These are phyloP conservation scores for Penicillium turbatum DNA, from an alignment of 495 filamentous ascomycete species.

Conservation along the genomic window DNA sequence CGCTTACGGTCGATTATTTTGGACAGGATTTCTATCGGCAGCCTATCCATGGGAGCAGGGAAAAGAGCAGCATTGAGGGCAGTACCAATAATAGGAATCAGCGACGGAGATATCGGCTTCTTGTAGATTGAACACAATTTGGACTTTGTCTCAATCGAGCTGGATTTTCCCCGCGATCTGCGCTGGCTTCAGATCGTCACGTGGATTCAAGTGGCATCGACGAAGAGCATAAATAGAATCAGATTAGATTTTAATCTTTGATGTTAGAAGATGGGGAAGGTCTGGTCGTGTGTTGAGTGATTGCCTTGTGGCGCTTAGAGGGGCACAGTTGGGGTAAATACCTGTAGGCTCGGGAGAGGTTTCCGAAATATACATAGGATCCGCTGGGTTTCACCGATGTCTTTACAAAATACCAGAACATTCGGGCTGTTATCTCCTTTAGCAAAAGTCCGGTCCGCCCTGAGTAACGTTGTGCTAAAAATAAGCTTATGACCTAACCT, in stretches of 20 bases:
- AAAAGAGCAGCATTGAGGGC: conserved; percentile 34
- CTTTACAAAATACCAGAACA: background rate
- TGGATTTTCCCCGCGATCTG: conserved; percentile 19
- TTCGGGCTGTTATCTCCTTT: background rate
- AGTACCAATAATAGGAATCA: conserved; percentile 9
- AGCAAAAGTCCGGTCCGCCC: too few species aligned
- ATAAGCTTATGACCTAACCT: too few species aligned
- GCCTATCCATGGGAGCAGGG: conserved; percentile 50
- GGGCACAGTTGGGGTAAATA: background rate
- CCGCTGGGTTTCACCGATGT: background rate
- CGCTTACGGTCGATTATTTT: conserved; percentile 69
- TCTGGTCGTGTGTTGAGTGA: background rate
- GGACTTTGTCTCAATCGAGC: conserved; percentile 4
- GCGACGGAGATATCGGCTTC: conserved; percentile 9
- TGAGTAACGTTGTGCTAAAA: too few species aligned
- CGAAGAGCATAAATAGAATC: background rate
- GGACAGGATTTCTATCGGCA: conserved; percentile 74
- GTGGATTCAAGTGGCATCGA: conserved; percentile 13
- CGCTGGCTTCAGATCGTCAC: conserved; percentile 21
- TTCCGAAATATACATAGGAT: background rate
- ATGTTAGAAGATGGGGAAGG: too few species aligned
- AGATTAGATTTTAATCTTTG: background rate
- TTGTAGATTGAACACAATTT: conserved; percentile 12
- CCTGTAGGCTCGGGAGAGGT: background rate
- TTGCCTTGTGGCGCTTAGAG: background rate